These are phyloP conservation scores for Pelargonium nanum DNA, from an alignment of 345 rosid species.

Conservation along the genomic window DNA sequence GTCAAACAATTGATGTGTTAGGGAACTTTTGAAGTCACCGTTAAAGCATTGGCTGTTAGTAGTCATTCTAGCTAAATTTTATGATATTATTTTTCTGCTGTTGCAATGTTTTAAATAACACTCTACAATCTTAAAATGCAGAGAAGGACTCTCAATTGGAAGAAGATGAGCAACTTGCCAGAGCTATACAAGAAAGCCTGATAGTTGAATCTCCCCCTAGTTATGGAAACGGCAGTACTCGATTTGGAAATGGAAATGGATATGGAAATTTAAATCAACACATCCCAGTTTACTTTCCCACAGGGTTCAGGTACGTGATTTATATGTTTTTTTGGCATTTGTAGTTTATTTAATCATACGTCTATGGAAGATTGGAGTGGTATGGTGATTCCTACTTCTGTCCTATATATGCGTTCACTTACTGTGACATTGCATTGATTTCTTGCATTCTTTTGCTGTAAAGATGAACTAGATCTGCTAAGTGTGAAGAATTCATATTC, in stretches of 20 bases:
- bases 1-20: neutral
- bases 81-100: neutral
- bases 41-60: neutral
- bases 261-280: conserved; percentile 30
- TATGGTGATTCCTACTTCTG: neutral
- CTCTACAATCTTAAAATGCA: conserved; percentile 24
- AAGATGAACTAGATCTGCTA: neutral
- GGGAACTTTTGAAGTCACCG: neutral
- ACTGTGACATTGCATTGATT: neutral
- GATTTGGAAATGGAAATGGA: conserved; percentile 21
- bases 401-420: no score
- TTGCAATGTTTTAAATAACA: conserved; percentile 2
- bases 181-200: conserved; percentile 86
- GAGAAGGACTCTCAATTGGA: conserved; percentile 48
- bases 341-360: neutral
- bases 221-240: conserved; percentile 21
- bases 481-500: no score
- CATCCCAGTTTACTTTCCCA: conserved; percentile 35
- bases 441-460: neutral
- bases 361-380: neutral
- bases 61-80: neutral
- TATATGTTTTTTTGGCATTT: neutral
- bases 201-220: conserved; percentile 45
- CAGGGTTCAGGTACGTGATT: conserved; percentile 52
- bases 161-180: conserved; percentile 91